Evolutionary conservation across 2,329 filamentous ascomycete genomes (phyloP).

Genomic region (Neurospora sp.): DNA sequence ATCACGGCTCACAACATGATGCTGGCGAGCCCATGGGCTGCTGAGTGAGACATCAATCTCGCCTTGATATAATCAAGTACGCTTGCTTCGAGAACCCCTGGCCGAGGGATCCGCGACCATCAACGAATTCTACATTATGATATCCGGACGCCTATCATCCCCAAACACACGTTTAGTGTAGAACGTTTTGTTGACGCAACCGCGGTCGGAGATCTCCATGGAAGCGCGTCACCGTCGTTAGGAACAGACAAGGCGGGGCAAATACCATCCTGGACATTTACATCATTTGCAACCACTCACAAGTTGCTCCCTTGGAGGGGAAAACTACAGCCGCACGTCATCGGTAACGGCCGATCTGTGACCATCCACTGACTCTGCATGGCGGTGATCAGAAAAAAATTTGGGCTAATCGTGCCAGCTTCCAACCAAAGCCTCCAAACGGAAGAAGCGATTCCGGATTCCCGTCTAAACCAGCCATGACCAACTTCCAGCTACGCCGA

Average conservation of each 20-base stretch:
- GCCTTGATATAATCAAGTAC: background rate
- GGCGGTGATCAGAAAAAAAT: background rate
- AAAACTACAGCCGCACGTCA: background rate
- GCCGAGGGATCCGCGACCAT: background rate
- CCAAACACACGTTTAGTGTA: background rate
- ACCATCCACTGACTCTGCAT: background rate
- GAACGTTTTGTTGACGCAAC: background rate
- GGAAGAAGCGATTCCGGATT: background rate
- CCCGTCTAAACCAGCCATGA: background rate
- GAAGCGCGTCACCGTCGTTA: background rate
- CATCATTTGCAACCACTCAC: background rate
- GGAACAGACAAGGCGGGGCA: background rate
- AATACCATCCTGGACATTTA: background rate
- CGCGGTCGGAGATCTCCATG: background rate
- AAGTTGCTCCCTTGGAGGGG: background rate
- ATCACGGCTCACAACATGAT: background rate
- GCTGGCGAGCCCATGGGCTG: background rate
- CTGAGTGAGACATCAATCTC: background rate
- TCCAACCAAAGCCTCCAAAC: background rate
- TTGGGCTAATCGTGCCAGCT: background rate
- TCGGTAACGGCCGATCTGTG: background rate
- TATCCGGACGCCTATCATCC: background rate
- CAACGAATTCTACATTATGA: background rate
- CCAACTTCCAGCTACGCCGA: background rate
- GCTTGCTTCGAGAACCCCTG: background rate